Conservation (phyloP, 148 eudicot genomes). For the Dianthus caryophyllus region DNA sequence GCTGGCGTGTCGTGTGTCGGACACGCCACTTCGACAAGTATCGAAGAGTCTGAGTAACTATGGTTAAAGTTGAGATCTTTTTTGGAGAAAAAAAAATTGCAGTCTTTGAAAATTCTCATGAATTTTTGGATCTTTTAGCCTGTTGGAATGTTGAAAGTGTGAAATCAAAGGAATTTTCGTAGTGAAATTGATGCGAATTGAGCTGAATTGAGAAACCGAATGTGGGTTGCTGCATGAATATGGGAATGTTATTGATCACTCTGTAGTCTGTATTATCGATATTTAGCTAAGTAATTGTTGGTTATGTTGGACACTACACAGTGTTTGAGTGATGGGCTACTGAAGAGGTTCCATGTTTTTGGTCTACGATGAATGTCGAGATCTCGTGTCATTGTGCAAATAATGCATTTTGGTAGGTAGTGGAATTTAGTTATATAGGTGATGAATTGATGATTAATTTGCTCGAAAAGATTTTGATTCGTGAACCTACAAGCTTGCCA, state of each 20-base stretch:
- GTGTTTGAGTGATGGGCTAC: too few species aligned
- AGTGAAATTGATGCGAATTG: neutral
- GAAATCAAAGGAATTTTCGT: neutral
- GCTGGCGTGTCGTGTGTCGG: too few species aligned
- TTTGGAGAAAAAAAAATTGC: neutral
- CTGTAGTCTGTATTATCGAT: too few species aligned
- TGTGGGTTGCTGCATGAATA: neutral
- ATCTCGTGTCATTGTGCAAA: too few species aligned
- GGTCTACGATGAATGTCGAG: too few species aligned
- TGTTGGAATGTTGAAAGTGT: neutral
- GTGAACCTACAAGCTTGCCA: too few species aligned
- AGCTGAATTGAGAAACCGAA: neutral
- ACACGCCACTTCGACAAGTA: too few species aligned
- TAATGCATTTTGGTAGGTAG: neutral
- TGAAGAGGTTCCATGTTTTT: too few species aligned
- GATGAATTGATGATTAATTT: too few species aligned
- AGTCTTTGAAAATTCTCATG: neutral
- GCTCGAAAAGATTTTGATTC: too few species aligned
- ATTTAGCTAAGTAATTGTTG: neutral
- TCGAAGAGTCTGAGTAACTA: too few species aligned
- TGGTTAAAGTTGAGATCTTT: neutral
- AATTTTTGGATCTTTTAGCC: neutral
- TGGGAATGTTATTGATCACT: neutral
- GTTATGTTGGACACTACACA: neutral
- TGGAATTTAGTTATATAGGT: neutral